Evolutionary conservation across 768 basidiomycete species (phyloP).

Genomic region (Collybiopsis confluens): DNA sequence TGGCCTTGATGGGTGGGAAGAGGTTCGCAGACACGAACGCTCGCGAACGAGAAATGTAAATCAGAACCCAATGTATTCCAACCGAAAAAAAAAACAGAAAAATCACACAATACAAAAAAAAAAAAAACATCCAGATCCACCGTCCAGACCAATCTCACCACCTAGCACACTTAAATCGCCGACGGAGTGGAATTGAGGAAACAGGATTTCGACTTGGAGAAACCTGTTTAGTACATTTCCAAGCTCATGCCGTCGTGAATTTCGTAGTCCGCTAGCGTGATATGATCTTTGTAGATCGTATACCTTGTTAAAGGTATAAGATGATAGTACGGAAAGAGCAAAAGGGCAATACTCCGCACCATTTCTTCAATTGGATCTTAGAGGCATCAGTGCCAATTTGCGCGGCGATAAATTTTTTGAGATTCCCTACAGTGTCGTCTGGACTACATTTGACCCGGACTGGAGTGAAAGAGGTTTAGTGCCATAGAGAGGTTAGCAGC

Average conservation of each 20-base stretch:
- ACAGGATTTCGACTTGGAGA: too few relatives aligned
- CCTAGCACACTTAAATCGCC: too few relatives aligned
- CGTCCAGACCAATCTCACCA: background rate
- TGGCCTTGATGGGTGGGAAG: background rate
- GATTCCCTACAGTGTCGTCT: slow-evolving; percentile 94
- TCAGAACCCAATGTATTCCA: too few relatives aligned
- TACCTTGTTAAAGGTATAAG: slow-evolving; percentile 53
- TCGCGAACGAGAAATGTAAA: too few relatives aligned
- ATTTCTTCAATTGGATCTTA: slow-evolving; percentile 97
- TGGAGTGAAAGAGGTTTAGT: slow-evolving; percentile 24
- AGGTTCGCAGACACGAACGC: background rate
- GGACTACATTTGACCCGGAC: slow-evolving; percentile 95
- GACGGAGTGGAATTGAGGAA: too few relatives aligned
- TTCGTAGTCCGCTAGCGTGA: slow-evolving; percentile 88
- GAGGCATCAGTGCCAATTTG: slow-evolving; percentile 84
- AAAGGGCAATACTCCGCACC: slow-evolving; percentile 49
- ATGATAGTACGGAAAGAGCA: background rate
- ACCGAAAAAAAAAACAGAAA: too few relatives aligned
- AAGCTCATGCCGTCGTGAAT: slow-evolving; percentile 91
- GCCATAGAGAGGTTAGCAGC: background rate
- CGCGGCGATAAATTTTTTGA: slow-evolving; percentile 95
- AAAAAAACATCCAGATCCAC: too few relatives aligned
- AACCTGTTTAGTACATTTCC: slow-evolving; percentile 80
- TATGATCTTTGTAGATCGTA: slow-evolving; percentile 94
- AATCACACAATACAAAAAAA: too few relatives aligned